Percentiles rank a stretch among this genome's conserved stretches.
Conservation (phyloP, 2,329 filamentous ascomycete genomes). For the Aspergillus fructus region DNA sequence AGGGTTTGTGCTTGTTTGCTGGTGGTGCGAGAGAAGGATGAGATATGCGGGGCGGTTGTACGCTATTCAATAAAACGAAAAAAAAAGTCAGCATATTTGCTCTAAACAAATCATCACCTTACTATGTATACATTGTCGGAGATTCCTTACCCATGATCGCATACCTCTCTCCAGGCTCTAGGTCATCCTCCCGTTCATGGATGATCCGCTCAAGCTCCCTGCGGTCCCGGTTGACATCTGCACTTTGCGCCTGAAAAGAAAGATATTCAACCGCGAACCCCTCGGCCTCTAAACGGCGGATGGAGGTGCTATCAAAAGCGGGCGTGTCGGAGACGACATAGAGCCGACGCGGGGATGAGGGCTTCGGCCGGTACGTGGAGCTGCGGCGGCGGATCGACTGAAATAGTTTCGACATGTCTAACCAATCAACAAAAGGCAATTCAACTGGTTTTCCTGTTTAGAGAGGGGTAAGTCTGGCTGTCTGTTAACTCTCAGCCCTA, state of each 20-base stretch:
- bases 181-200: conserved; percentile 51
- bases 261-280: conserved; percentile 59
- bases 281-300: conserved; percentile 56
- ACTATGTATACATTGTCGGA: neutral
- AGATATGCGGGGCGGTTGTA: conserved; percentile 59
- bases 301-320: conserved; percentile 53
- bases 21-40: conserved; percentile 48
- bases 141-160: conserved; percentile 56
- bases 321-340: conserved; percentile 30
- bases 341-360: conserved; percentile 23
- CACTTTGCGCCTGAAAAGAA: conserved; percentile 36
- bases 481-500: neutral
- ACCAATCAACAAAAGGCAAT: neutral
- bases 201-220: conserved; percentile 50
- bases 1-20: conserved; percentile 52
- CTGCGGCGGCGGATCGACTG: conserved; percentile 2
- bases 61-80: conserved; percentile 31
- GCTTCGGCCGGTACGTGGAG: conserved; percentile 10
- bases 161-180: conserved; percentile 57
- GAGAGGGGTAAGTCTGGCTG: too few relatives aligned
- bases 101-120: too few relatives aligned
- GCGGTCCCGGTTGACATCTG: conserved; percentile 46
- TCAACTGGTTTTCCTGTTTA: neutral
- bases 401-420: conserved; percentile 1
- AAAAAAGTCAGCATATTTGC: neutral